Evolutionary conservation across 1,284 basidiomycete genomes (phyloP).

Genomic region (Ustilago trichophora): DNA sequence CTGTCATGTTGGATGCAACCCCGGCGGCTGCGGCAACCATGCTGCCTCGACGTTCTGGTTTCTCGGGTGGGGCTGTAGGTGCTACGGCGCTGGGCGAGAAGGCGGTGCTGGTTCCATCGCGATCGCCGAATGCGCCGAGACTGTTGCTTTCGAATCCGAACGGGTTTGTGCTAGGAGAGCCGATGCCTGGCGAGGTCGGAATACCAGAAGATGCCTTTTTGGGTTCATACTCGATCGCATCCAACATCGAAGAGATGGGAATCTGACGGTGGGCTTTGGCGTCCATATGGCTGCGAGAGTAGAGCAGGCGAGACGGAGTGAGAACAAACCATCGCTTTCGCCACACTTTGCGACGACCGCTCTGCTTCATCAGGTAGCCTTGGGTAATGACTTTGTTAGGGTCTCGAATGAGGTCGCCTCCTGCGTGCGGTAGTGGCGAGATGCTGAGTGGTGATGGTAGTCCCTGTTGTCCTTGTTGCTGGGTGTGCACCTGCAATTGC

Average conservation of each 20-base stretch:
- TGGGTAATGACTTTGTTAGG: constrained; percentile 67
- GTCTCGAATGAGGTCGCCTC: constrained; percentile 46
- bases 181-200: constrained; percentile 48
- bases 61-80: constrained; percentile 8
- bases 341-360: constrained; percentile 90
- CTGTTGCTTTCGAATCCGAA: constrained; percentile 19
- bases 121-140: constrained; percentile 4
- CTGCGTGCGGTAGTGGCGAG: constrained; percentile 11
- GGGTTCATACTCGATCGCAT: constrained; percentile 82
- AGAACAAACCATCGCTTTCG: constrained; percentile 75
- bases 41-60: constrained; percentile 36
- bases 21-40: constrained; percentile 47
- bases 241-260: constrained; percentile 83
- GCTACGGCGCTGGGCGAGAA: constrained; percentile 10
- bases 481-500: constrained; percentile 2
- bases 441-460: constrained; percentile 14
- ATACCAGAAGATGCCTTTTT: constrained; percentile 49
- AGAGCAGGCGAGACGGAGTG: constrained; percentile 64
- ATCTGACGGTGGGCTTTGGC: constrained; percentile 86
- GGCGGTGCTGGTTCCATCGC: constrained; percentile 6
- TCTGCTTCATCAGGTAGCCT: constrained; percentile 97
- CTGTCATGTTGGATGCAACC: constrained; percentile 44
- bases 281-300: constrained; percentile 70
- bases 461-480: constrained; percentile 13
- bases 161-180: constrained; percentile 34